Evolutionary conservation across 345 rosid genomes (phyloP), one percentile per base, ranked within the genome.

Genomic region (Schrenkiella parvula): DNA sequence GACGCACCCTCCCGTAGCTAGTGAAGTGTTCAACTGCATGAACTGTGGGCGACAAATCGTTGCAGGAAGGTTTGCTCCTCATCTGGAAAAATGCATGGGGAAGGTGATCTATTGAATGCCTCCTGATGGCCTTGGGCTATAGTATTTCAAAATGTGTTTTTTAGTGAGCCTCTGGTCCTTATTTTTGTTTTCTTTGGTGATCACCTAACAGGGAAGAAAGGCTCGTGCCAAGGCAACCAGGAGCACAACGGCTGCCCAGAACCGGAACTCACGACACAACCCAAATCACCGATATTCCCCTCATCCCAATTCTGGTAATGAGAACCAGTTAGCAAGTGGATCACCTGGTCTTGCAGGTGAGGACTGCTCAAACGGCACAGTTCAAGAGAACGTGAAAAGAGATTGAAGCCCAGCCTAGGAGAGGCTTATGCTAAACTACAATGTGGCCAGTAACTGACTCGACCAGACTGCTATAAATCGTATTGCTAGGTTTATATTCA

Each of bases 31-130:
- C 48, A 89, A 89, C 28, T 91, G 98, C 82, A 91, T 91, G 95
- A 95, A 91, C 81, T 95, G 99, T 76, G 88, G 96, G 42, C 78
- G 95, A 58, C 83, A 89, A 19, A 86, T 89, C 50, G 75, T 84
- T 80, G 97, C 99, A 6, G 97, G 99, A 72, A 88, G 93, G 66
- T 91, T 93, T 75, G 96, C 98, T 82, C 96, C 96, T 75, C 98
- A 95, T 83, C 66, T 91, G 74, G 98, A 89, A 64, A 95, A 87
- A 82, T 95, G 99, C 86, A 91, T 95, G 97, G 99, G 99, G 71
- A 95, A 89, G 97, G 98, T 95, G 68, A 72, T 35, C 51, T 6
- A 42, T 34, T 34, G n/a, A 71, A 13, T n/a, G 13, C 47, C 29
- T 51, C 42, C 47, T 66, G 32, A 10, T 60, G 0, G 34, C 50